Base-by-base conservation (phyloP, 2,329 filamentous ascomycete genomes). In the Calonectria hawksworthii region DNA sequence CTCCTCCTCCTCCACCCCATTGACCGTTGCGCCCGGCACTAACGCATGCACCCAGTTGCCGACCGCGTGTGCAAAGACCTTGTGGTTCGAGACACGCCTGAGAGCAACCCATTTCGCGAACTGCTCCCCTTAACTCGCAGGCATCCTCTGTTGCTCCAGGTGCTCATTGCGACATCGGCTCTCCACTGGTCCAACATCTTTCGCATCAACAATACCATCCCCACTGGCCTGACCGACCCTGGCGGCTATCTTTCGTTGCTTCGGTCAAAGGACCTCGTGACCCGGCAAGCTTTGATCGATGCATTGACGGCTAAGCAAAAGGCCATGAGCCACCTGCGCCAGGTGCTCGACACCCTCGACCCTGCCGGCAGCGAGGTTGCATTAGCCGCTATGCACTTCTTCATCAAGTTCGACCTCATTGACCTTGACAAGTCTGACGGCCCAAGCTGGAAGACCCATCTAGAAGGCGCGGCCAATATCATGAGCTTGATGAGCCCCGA, bases 11-110 rank as follows among this genome's bases (percentile, higher is more conserved):
- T 51, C 68, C 71, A 11, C 30, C 23, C n/a, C n/a, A 7, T 61
- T 69, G 59, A 67, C 69, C 61, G 70, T 73, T 70, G 59, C 59
- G 51, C 56, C 67, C 38, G 44, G 76, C 78, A 73, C 82, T 83
- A 82, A 81, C 73, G 75, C 70, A 76, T 69, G 68, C 69, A 51
- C 51, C 56, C 67, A 89, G 85, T 89, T 84, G 82, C 86, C 80
- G 80, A 86, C 73, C 83, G 88, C 67, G 84, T 92, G 71, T 92
- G 90, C 81, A 87, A 88, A 80, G 90, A 91, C 77, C 86, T 92
- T 63, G 87, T 89, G 50, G 84, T 87, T 69, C 86, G 89, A 77
- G 88, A 89, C 80, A 84, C 84, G 4, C 85, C 85, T 9, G 84
- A 84, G 50, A 83, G 81, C 73, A 90, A 90, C 71, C 88, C 88